phyloP scores from a whole-genome alignment of 2,329 filamentous ascomycete species.

The Ceratocystis colombiana region DNA sequence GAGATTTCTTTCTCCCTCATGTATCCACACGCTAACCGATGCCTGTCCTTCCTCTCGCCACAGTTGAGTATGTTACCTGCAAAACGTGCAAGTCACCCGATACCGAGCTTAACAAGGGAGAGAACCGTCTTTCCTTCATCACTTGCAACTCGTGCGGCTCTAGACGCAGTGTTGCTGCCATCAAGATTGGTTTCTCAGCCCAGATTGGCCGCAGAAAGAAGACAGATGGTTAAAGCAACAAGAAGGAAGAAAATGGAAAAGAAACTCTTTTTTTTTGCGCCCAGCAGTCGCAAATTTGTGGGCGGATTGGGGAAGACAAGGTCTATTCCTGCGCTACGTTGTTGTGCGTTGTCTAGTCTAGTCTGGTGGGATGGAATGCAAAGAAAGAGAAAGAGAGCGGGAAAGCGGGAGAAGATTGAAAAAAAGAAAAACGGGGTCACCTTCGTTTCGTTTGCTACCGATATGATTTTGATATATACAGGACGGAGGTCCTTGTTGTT shows the following conservation, averaged over 20 bases:
- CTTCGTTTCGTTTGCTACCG: background rate
- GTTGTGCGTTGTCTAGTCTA: background rate
- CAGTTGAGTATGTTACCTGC: constrained; percentile 95
- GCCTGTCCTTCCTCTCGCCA: background rate
- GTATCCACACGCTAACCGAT: background rate
- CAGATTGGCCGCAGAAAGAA: constrained; percentile 98
- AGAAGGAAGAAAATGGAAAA: constrained; percentile 21
- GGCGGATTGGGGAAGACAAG: background rate
- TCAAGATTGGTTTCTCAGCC: constrained; percentile 99
- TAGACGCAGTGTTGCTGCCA: constrained; percentile 82
- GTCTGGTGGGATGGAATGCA: constrained; percentile 21
- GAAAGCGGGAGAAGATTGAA: constrained; percentile 17
- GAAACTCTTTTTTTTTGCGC: constrained; percentile 2
- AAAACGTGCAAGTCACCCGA: constrained; percentile 94
- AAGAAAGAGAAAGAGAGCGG: constrained; percentile 11
- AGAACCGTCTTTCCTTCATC: constrained; percentile 98
- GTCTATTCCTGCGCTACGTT: background rate
- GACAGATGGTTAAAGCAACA: constrained; percentile 60
- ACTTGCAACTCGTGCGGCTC: constrained; percentile 80
- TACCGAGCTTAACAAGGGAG: constrained; percentile 94
- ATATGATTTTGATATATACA: too few species aligned
- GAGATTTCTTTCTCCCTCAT: too few species aligned
- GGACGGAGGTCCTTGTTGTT: too few species aligned
- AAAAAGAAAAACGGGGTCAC: constrained; percentile 21
- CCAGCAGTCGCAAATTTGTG: background rate